Evolutionary conservation across 495 filamentous ascomycete genomes (phyloP).

Genomic region (Talaromyces borbonicus): DNA sequence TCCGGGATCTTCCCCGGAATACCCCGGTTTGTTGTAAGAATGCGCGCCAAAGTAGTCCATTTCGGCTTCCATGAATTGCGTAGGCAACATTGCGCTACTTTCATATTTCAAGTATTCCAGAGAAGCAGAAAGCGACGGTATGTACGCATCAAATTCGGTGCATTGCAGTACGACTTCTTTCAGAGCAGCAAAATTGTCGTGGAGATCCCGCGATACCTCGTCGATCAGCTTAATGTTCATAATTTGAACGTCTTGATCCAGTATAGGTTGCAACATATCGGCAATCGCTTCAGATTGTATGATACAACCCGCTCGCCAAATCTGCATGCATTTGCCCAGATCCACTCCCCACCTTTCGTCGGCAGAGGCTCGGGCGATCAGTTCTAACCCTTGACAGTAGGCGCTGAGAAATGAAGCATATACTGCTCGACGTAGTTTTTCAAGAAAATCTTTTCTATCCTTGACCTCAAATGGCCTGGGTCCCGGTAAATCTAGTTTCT

Average conservation of each 20-base stretch:
- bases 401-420: slow-evolving; percentile 54
- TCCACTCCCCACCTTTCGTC: slow-evolving; percentile 56
- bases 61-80: slow-evolving; percentile 66
- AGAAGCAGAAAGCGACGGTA: slow-evolving; percentile 53
- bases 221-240: slow-evolving; percentile 39
- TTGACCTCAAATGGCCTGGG: slow-evolving; percentile 31
- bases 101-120: slow-evolving; percentile 64
- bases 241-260: slow-evolving; percentile 20
- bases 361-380: slow-evolving; percentile 52
- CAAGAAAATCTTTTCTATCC: slow-evolving; percentile 42
- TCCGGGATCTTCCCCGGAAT: slow-evolving; percentile 33
- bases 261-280: slow-evolving; percentile 42
- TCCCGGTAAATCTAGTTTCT: slow-evolving; percentile 32
- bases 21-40: slow-evolving; percentile 46
- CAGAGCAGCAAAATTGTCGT: slow-evolving; percentile 37
- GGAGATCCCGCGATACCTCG: slow-evolving; percentile 44
- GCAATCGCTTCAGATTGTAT: slow-evolving; percentile 60
- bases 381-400: slow-evolving; percentile 57
- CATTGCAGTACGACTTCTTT: slow-evolving; percentile 49
- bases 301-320: slow-evolving; percentile 69
- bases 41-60: slow-evolving; percentile 70
- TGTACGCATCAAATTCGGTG: slow-evolving; percentile 50
- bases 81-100: slow-evolving; percentile 46
- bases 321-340: slow-evolving; percentile 48
- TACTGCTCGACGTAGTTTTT: slow-evolving; percentile 49